Base-by-base conservation (phyloP, 1,139 yeast genomes). In the Geotrichum fermentans region DNA sequence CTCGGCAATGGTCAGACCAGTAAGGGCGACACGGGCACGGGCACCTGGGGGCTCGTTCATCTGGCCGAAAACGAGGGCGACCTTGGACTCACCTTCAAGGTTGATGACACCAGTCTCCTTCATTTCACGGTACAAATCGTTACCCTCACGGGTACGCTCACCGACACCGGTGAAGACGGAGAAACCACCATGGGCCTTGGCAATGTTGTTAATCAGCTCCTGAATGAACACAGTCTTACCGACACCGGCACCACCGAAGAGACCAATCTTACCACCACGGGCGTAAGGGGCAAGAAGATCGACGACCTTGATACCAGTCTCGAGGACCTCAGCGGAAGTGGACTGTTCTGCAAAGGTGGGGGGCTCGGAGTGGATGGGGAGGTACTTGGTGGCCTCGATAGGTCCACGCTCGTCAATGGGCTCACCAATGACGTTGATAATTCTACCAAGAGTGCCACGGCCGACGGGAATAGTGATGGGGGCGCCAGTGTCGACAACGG, bases 211-310 rank as follows among this genome's bases (percentile, higher is more conserved):
- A 76, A 92, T 92, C 79, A 92, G 83, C 79, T 92, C 98, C 82
- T 92, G 98, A 77, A 92, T 92, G 78, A 92, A 92, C 61, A 92
- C 98, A 74, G 98, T 92, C 79, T 92, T 92, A 79, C 98, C 98
- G 88, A 92, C 98, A 90, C 98, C 98, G 75, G 98, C 98, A 90
- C 98, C 98, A 81, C 98, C 98, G 86, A 92, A 92, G 72, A 92
- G 83, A 83, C 98, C 98, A 87, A 92, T 92, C 84, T 92, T 92
- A 87, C 98, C 98, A 86, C 98, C 98, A 86, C 97, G 90, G 72
- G 98, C 98, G 80, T 92, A 92, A 65, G 98, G 98, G 64, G 98
- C 98, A 66, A 92, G 83, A 72, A 92, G 82, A 73, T 92, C 98
- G 78, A 92, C 98, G 74, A 92, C 98, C 83, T 92, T 92, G 73